Base-by-base conservation (phyloP, 2,329 filamentous ascomycete genomes). In the Pseudogymnoascus sp. region DNA sequence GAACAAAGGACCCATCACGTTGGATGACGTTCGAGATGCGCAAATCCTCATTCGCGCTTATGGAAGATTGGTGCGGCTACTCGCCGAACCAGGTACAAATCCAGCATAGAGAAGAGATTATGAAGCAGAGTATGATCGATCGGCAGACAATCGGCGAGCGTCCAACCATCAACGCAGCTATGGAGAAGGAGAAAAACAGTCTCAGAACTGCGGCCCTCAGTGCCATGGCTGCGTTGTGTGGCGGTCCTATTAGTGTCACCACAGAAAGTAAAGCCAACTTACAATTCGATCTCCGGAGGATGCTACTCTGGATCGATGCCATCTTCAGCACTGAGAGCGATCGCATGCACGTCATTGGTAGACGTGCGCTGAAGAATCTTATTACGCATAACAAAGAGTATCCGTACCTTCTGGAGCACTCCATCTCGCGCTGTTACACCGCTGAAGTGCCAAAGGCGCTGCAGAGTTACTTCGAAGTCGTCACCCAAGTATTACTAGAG, bases 31-130 rank as follows among this genome's bases (percentile, higher is more conserved):
- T 99, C 71, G 95, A 99, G 74, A 91, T 93, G 11, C 83, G 96
- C 42, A 96, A 97, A 73, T 97, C 95, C 4, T 90, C 93, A 0
- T 99, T 99, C 72, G 88, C 93, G 0, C 78, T 99, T 59, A 97
- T 99, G 93, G 95, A 99, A 75, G 93, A 97, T 68, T 99, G 96
- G 96, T 99, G 95, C 73, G 95, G 95, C 2, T 97, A 96, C 74
- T 96, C 93, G 7, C 91, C 93, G 0, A 96, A 97, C 67, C 91
- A 96, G 72, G 81, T 79, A 13, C 90, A 96, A 67, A 90, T 96
- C 42, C 85, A 88, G 4, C 87, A 88, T 64, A 83, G 91, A 65
- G 93, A 97, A 75, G 89, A 96, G 66, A 89, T 85, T 37, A 96
- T 97, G 88, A 84, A 91, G 46, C 89, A 93, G 68, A 91, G 90